phyloP scores from a whole-genome alignment of 2,329 filamentous ascomycete genomes.

The Aplosporella prunicola region DNA sequence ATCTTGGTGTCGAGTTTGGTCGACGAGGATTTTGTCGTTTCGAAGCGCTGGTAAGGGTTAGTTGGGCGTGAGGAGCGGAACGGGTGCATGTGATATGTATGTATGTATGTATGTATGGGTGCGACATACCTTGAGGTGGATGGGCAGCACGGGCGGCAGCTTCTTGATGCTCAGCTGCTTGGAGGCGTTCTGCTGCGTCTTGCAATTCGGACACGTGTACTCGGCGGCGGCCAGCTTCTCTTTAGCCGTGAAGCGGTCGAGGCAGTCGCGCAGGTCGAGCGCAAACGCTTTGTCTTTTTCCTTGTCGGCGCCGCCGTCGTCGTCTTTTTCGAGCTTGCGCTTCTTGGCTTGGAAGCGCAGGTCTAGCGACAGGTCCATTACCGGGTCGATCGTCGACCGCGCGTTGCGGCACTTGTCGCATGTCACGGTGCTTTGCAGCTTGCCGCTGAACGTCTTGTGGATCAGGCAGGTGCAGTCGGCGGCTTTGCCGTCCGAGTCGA shows the following conservation, averaged over 20 bases:
- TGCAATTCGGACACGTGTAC: conserved; percentile 78
- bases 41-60: conserved; percentile 49
- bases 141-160: conserved; percentile 78
- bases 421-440: conserved; percentile 80
- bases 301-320: conserved; percentile 25
- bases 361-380: conserved; percentile 82
- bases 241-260: conserved; percentile 78
- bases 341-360: conserved; percentile 68
- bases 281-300: conserved; percentile 21
- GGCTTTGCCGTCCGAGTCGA: conserved; percentile 9
- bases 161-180: conserved; percentile 78
- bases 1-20: conserved; percentile 85
- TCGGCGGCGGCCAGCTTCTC: conserved; percentile 68
- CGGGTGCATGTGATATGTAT: too few relatives aligned
- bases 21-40: conserved; percentile 64
- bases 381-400: conserved; percentile 76
- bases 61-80: not conserved
- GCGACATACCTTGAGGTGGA: conserved; percentile 81
- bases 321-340: conserved; percentile 39
- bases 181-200: conserved; percentile 62
- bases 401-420: conserved; percentile 79
- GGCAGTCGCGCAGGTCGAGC: conserved; percentile 47
- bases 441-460: conserved; percentile 89
- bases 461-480: conserved; percentile 72
- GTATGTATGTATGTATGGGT: too few relatives aligned